Evolutionary conservation across 345 rosid genomes (phyloP), one percentile per base, ranked within the genome.

Genomic region (Hypericum androsaemum): DNA sequence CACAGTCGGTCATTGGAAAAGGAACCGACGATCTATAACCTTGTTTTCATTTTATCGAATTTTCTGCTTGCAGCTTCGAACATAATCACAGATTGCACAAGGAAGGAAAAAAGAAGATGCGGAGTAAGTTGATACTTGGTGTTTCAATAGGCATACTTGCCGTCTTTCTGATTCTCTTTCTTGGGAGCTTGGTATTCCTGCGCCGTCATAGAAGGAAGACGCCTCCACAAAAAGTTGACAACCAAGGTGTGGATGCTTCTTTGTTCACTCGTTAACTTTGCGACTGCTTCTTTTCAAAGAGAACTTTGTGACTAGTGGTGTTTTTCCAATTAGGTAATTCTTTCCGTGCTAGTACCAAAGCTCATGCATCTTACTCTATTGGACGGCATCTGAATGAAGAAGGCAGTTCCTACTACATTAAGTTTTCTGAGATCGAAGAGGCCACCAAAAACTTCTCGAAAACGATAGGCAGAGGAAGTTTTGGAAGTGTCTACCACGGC

Each of bases 391-490:
- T 83, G 41, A 65, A 68, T 62, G 95, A 86, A 40, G 99, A 86
- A 60, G 95, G 94, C 9, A 69, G 79, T 22, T 89, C 94, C 1
- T 80, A 80, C 73, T 81, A 58, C 56, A 83, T 94, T 53, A 37
- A 90, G 0, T 82, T 88, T 41, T 59, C 84, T 39, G 80, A 80
- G 54, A 76, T 94, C 8, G 88, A 81, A 77, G 81, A 79, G 64
- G 99, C 99, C 15, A 86, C 97, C 0, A 65, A 79, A 8, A 65
- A 67, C 12, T 94, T 88, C 60, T 76, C 78, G 28, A 83, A 69
- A 78, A 79, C 75, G 67, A 86, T 88, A 46, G 99, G 99, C 37
- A 80, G 70, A 71, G 99, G 99, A 68, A 94, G 97, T 65, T 88
- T 88, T 44, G 97, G 99, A 13, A 80, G 78, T 55, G 97, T 94